Evolutionary conservation across 169 alveolate species (phyloP).

Genomic region (Cryptosporidium ryanae): DNA sequence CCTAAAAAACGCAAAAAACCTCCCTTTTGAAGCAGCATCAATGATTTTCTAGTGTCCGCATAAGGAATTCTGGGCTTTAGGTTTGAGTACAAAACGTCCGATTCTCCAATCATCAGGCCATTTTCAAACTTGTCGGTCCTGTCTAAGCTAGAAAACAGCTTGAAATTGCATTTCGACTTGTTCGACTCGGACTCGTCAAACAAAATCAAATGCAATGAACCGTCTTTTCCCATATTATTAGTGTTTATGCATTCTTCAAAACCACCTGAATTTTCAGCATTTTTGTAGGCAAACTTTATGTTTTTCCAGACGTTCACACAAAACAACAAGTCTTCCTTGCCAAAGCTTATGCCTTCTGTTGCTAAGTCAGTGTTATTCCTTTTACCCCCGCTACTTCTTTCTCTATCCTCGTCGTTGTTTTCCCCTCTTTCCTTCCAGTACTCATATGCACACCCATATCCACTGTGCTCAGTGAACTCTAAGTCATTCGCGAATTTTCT

Average conservation of each 20-base stretch:
- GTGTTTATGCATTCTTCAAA: background rate
- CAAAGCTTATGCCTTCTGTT: too few relatives aligned
- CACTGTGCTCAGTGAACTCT: too few relatives aligned
- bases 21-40: constrained; percentile 8
- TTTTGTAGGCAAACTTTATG: background rate
- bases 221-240: background rate
- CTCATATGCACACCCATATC: too few relatives aligned
- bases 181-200: background rate
- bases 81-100: background rate
- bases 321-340: constrained; percentile 12
- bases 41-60: constrained; percentile 25
- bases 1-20: constrained; percentile 23
- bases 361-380: background rate
- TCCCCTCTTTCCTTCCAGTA: too few relatives aligned
- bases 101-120: background rate
- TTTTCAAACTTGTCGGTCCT: background rate
- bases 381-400: too few relatives aligned
- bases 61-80: constrained; percentile 25
- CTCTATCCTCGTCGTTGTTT: too few relatives aligned
- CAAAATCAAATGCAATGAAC: background rate
- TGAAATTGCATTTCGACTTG: constrained; percentile 6
- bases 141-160: background rate
- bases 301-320: constrained; percentile 36
- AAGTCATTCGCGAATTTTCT: too few relatives aligned
- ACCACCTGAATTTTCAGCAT: background rate